Conservation (phyloP, 169 alveolate species). For the Plasmodium blacklocki region DNA sequence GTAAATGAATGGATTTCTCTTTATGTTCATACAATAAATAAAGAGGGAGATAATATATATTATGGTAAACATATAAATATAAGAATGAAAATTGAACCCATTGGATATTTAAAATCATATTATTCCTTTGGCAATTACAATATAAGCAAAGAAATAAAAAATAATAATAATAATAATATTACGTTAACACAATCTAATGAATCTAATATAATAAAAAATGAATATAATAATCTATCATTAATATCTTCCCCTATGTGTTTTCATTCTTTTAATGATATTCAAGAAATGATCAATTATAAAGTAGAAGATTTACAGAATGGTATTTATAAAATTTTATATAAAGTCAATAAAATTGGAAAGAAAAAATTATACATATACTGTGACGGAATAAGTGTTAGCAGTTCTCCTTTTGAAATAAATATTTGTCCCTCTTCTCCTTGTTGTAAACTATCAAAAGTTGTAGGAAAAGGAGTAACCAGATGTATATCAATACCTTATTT, state of each 20-base stretch:
- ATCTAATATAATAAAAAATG: background rate
- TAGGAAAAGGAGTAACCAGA: conserved; percentile 69
- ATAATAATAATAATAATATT: background rate
- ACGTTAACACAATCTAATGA: background rate
- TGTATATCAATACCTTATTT: conserved; percentile 63
- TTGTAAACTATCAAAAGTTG: conserved; percentile 35
- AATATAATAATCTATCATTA: conserved; percentile 7
- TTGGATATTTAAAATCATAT: conserved; percentile 34
- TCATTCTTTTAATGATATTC: conserved; percentile 24
- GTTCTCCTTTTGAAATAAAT: conserved; percentile 70
- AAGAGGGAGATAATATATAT: conserved; percentile 36
- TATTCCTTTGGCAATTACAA: conserved; percentile 10
- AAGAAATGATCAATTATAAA: conserved; percentile 36
- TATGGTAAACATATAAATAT: conserved; percentile 40
- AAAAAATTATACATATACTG: conserved; percentile 46
- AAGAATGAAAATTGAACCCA: conserved; percentile 54
- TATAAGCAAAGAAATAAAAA: background rate
- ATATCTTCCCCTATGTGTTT: conserved; percentile 14
- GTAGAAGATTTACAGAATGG: conserved; percentile 74
- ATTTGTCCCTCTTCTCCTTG: conserved; percentile 13
- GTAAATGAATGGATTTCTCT: conserved; percentile 83
- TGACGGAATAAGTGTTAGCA: conserved; percentile 61
- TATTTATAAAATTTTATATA: conserved; percentile 30
- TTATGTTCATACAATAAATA: conserved; percentile 77
- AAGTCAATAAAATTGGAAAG: conserved; percentile 37